Conservation (phyloP, 441 rosid genomes). For the Populus hybrid region DNA sequence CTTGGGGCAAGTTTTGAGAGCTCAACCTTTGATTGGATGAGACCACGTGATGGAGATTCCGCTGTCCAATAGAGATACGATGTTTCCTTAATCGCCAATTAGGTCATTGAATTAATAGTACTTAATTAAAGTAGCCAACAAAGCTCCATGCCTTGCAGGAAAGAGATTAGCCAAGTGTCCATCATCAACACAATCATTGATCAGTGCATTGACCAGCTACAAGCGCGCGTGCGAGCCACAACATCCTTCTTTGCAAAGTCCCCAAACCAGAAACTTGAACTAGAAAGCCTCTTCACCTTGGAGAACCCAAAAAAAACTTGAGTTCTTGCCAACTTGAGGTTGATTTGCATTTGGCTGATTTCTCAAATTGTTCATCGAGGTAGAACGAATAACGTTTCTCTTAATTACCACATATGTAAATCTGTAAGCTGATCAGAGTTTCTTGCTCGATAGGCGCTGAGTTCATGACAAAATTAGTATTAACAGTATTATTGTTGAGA, state of each 20-base stretch:
- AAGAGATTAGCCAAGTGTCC: conserved; percentile 21
- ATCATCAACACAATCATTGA: conserved; percentile 12
- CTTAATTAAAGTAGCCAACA: too few relatives aligned
- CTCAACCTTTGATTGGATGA: conserved; percentile 10
- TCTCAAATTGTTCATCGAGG: too few relatives aligned
- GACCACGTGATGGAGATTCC: conserved; percentile 25
- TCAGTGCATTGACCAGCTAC: conserved; percentile 6
- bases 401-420: too few relatives aligned
- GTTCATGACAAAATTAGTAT: too few relatives aligned
- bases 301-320: too few relatives aligned
- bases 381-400: too few relatives aligned
- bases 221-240: neutral
- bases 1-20: neutral
- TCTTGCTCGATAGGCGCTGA: too few relatives aligned
- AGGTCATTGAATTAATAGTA: neutral
- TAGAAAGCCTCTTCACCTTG: neutral
- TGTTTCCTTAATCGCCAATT: conserved; percentile 12
- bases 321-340: neutral
- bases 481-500: too few relatives aligned
- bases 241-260: neutral
- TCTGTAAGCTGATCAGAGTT: too few relatives aligned
- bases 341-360: too few relatives aligned
- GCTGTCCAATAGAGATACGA: conserved; percentile 19
- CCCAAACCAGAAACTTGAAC: neutral
- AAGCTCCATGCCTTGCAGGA: neutral